These are phyloP conservation scores for Talaromyces sp. DNA, from an alignment of 2,329 filamentous ascomycete genomes.

Conservation along the genomic window DNA sequence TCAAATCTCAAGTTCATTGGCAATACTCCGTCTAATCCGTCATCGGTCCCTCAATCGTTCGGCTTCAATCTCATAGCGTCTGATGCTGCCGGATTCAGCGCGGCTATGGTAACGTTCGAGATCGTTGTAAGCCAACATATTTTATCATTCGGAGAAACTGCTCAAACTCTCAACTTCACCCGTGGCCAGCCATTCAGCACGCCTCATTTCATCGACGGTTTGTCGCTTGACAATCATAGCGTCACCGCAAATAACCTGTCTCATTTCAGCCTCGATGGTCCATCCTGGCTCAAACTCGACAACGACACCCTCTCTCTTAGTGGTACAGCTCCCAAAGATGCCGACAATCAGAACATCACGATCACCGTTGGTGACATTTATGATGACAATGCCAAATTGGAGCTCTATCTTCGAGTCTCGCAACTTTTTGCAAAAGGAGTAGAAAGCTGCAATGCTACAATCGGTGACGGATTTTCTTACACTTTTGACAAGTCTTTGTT, in stretches of 20 bases:
- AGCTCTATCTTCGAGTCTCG: constrained; percentile 47
- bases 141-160: constrained; percentile 59
- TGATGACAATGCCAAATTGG: constrained; percentile 57
- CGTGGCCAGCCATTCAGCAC: constrained; percentile 53
- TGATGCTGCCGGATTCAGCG: constrained; percentile 73
- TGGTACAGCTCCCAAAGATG: constrained; percentile 61
- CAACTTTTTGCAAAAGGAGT: constrained; percentile 45
- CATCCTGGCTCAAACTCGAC: constrained; percentile 68
- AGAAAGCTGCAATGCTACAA: constrained; percentile 45
- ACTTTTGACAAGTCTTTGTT: constrained; percentile 46
- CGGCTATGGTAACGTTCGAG: constrained; percentile 62
- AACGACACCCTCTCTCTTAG: constrained; percentile 57
- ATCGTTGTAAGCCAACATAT: constrained; percentile 69
- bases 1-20: constrained; percentile 65
- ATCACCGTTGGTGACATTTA: constrained; percentile 59
- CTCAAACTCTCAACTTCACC: constrained; percentile 57
- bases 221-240: constrained; percentile 57
- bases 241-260: constrained; percentile 51
- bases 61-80: constrained; percentile 71
- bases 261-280: constrained; percentile 53
- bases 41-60: constrained; percentile 68
- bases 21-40: constrained; percentile 61
- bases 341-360: constrained; percentile 59
- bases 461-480: constrained; percentile 50
- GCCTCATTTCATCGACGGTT: constrained; percentile 46